Percentiles rank a stretch among this genome's conserved stretches.
Conservation (phyloP, 2,329 filamentous ascomycete species). For the Mycogone perniciosa region DNA sequence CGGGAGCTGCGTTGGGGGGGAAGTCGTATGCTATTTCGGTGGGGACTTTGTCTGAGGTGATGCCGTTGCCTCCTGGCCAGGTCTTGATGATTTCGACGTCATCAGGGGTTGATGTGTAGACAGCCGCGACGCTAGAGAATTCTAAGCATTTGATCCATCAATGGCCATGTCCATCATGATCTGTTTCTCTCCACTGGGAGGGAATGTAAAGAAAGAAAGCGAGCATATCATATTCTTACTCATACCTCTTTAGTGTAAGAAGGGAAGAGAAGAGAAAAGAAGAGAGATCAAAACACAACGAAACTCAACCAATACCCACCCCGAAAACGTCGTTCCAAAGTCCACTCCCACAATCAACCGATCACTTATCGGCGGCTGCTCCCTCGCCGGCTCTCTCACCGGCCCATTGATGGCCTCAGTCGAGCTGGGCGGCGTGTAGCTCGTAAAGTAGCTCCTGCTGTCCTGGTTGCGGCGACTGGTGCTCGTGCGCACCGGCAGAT, state of each 20-base stretch:
- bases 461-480: conserved; percentile 46
- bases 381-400: conserved; percentile 48
- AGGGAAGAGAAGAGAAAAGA: neutral
- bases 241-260: neutral
- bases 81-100: conserved; percentile 79
- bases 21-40: conserved; percentile 65
- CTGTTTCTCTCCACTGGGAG: too few species aligned
- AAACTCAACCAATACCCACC: conserved; percentile 36
- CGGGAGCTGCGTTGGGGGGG: conserved; percentile 22
- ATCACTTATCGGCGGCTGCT: conserved; percentile 49
- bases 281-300: neutral
- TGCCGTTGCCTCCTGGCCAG: conserved; percentile 77
- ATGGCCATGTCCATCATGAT: neutral
- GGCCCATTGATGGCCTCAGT: conserved; percentile 59
- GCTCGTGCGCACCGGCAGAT: conserved; percentile 43
- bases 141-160: neutral
- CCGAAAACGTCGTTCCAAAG: conserved; percentile 80
- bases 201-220: too few species aligned
- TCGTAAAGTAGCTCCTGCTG: conserved; percentile 51
- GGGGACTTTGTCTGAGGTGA: conserved; percentile 83
- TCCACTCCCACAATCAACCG: conserved; percentile 72
- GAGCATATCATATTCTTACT: neutral
- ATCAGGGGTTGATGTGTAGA: conserved; percentile 69
- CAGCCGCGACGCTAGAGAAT: conserved; percentile 52
- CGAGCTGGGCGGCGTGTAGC: conserved; percentile 48